A percentile compares a stretch with the other conserved stretches of the same genome.
Evolutionary conservation across 1,139 yeast species (phyloP).

Genomic region (Kodamaea fungicola): DNA sequence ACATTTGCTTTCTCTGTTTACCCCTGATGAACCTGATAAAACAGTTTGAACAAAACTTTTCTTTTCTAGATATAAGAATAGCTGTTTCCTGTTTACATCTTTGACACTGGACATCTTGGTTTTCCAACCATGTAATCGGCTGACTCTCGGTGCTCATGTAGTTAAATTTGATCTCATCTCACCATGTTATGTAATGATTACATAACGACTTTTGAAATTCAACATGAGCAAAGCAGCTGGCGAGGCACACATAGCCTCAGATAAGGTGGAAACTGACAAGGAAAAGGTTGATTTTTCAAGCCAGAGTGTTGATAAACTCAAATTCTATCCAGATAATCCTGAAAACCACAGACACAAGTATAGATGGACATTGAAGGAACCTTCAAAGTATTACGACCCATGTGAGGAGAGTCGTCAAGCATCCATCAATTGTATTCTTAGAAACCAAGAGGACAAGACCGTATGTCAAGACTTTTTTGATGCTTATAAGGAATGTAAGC

Average conservation of each 20-base stretch:
- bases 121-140: constrained; percentile 19
- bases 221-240: background rate
- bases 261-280: constrained; percentile 39
- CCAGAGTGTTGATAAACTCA: constrained; percentile 51
- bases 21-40: constrained; percentile 69
- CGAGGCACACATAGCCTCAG: constrained; percentile 11
- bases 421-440: constrained; percentile 74
- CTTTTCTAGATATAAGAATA: constrained; percentile 59
- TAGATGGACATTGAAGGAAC: constrained; percentile 63
- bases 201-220: no score
- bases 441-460: constrained; percentile 70
- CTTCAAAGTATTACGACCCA: constrained; percentile 87
- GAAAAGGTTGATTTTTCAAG: constrained; percentile 55
- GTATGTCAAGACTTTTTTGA: constrained; percentile 84
- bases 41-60: constrained; percentile 67
- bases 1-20: constrained; percentile 78
- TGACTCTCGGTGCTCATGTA: constrained; percentile 8
- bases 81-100: constrained; percentile 54
- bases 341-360: constrained; percentile 58
- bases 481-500: constrained; percentile 88
- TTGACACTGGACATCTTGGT: constrained; percentile 21
- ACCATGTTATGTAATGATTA: background rate
- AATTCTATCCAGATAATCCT: constrained; percentile 84
- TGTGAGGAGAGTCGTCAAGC: constrained; percentile 88
- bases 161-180: background rate